Evolutionary conservation across 2,329 filamentous ascomycete species (phyloP).

Genomic region (Fusarium sp.): DNA sequence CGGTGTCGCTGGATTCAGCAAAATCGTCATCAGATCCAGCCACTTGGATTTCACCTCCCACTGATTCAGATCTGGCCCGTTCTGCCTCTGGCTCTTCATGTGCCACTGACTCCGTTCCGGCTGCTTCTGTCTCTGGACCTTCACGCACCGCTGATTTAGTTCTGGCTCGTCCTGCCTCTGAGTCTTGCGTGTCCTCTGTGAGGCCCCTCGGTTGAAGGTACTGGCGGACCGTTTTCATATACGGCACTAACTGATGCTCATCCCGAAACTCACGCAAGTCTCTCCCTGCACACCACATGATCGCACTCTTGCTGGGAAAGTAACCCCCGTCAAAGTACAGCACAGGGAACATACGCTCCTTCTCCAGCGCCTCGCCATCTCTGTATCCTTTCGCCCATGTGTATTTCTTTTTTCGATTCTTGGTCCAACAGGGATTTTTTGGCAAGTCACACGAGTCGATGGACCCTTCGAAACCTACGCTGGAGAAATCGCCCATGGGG

Average conservation of each 20-base stretch:
- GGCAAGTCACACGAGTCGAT: background rate
- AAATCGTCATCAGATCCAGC: background rate
- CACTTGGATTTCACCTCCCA: background rate
- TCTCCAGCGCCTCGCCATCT: conserved; percentile 3
- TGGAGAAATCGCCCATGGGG: conserved; percentile 4
- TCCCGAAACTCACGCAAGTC: conserved; percentile 23
- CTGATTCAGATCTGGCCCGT: no score
- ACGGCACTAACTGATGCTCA: conserved; percentile 3
- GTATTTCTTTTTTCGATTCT: background rate
- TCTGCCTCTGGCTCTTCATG: background rate
- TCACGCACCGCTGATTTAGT: background rate
- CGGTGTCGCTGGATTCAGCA: background rate
- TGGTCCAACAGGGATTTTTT: conserved; percentile 3
- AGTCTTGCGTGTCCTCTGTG: background rate
- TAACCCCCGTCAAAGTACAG: conserved; percentile 38
- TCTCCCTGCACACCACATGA: conserved; percentile 34
- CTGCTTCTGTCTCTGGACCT: background rate
- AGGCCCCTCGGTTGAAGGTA: background rate
- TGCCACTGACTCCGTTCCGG: background rate
- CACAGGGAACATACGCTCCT: conserved; percentile 32
- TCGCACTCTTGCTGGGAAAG: conserved; percentile 33
- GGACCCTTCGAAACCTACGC: conserved; percentile 5
- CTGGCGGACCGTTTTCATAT: background rate
- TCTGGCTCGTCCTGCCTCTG: background rate
- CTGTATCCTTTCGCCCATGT: conserved; percentile 25